A percentile compares a stretch with the other conserved stretches of the same genome.
Conservation (phyloP, 345 rosid species). For the Trapa incisa region DNA sequence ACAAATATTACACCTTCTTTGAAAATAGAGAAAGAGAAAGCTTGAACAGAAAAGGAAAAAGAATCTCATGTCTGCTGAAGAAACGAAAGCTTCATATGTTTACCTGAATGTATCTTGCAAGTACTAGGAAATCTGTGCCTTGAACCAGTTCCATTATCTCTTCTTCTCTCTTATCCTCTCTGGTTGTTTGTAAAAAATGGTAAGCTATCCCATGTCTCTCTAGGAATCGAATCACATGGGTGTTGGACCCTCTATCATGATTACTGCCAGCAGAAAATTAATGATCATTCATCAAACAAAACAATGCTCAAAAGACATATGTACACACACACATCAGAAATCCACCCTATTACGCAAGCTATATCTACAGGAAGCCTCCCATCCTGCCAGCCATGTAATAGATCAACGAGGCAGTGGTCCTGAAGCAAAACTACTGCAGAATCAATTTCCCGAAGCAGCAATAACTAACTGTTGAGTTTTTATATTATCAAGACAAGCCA, state of each 20-base stretch:
- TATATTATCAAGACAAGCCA: too few relatives aligned
- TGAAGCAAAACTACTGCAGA: constrained; percentile 15
- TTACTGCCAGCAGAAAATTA: constrained; percentile 37
- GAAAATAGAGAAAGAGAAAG: neutral
- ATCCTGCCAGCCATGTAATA: constrained; percentile 83
- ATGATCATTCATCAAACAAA: constrained; percentile 2
- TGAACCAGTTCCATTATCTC: constrained; percentile 72
- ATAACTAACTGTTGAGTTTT: neutral
- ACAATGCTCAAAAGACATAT: neutral
- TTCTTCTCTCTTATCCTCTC: constrained; percentile 52
- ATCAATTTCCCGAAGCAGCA: neutral
- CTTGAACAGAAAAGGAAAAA: neutral
- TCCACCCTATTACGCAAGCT: constrained; percentile 78
- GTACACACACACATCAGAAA: neutral
- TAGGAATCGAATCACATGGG: constrained; percentile 72
- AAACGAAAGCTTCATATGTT: constrained; percentile 3
- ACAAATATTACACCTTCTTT: neutral
- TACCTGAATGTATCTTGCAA: constrained; percentile 99
- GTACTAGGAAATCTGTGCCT: constrained; percentile 80
- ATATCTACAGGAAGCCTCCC: constrained; percentile 82
- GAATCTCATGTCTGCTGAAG: neutral
- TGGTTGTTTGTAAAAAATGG: constrained; percentile 46
- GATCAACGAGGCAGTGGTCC: constrained; percentile 89
- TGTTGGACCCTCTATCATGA: constrained; percentile 75
- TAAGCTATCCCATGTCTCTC: constrained; percentile 83